These are phyloP conservation scores for Hapsidospora chrysogenum DNA, from an alignment of 495 filamentous ascomycete genomes.

Conservation along the genomic window DNA sequence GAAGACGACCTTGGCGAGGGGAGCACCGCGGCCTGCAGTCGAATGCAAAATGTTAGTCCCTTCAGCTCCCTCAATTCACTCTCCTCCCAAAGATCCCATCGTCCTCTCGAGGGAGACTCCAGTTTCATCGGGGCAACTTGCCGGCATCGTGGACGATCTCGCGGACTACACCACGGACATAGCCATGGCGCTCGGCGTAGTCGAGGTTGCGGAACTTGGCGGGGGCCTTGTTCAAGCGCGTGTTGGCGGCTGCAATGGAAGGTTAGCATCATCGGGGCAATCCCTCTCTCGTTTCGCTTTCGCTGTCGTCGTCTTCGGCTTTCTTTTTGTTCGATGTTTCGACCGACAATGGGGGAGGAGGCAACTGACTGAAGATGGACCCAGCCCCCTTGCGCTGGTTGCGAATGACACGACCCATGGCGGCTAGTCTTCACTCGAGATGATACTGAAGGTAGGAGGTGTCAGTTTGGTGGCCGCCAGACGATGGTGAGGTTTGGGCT, in stretches of 20 bases:
- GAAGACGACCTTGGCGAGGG: slow-evolving; percentile 91
- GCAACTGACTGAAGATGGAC: slow-evolving; percentile 83
- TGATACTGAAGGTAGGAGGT: neutral
- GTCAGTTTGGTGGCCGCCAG: slow-evolving; percentile 1
- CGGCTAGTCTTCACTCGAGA: slow-evolving; percentile 1
- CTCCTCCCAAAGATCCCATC: neutral
- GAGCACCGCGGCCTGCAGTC: slow-evolving; percentile 63
- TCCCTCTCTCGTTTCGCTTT: neutral
- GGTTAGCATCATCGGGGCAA: slow-evolving; percentile 2
- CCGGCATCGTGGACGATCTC: slow-evolving; percentile 98
- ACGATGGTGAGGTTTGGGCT: neutral
- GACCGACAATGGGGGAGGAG: neutral
- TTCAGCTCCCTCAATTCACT: neutral
- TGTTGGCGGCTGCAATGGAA: slow-evolving; percentile 3
- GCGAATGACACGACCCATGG: slow-evolving; percentile 54
- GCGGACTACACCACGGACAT: slow-evolving; percentile 92
- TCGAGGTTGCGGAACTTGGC: slow-evolving; percentile 93
- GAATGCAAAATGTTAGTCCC: neutral
- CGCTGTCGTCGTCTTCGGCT: neutral
- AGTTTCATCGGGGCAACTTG: slow-evolving; percentile 3
- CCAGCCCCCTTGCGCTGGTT: slow-evolving; percentile 98
- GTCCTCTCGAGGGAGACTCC: neutral
- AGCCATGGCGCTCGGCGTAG: slow-evolving; percentile 90
- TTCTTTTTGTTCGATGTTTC: neutral
- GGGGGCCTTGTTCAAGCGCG: slow-evolving; percentile 4